phyloP scores from a whole-genome alignment of 2,329 filamentous ascomycete species.

The Torrubiellomyces zombiae region DNA sequence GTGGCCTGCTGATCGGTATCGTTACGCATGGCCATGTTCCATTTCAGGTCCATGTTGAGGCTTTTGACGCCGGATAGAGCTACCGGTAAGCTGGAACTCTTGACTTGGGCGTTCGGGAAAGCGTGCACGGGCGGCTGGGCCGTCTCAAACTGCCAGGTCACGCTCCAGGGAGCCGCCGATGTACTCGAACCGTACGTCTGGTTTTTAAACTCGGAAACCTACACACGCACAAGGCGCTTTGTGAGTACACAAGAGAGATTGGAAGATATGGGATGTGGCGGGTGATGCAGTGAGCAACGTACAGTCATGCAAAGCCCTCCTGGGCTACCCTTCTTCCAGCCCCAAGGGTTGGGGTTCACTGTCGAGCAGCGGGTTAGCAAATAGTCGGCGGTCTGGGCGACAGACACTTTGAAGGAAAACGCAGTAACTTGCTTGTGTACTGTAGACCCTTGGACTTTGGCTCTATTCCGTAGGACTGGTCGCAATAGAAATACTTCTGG shows the following conservation, averaged over 20 bases:
- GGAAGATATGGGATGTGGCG: constrained; percentile 1
- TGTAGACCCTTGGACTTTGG: constrained; percentile 24
- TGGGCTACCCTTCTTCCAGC: constrained; percentile 18
- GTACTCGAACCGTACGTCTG: constrained; percentile 28
- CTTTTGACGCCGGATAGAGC: constrained; percentile 19
- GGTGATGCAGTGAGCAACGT: constrained; percentile 11
- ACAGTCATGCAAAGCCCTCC: constrained; percentile 36
- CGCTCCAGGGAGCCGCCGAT: constrained; percentile 30
- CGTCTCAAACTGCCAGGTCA: constrained; percentile 31
- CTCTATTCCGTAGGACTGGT: constrained; percentile 26
- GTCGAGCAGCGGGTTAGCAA: constrained; percentile 3
- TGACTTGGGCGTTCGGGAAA: constrained; percentile 35
- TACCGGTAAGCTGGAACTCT: constrained; percentile 24
- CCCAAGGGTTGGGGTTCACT: constrained; percentile 43
- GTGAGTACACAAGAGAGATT: constrained; percentile 2
- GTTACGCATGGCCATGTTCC: constrained; percentile 30
- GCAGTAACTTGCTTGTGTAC: constrained; percentile 26
- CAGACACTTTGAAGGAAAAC: background rate
- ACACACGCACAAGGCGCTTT: no score
- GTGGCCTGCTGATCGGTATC: constrained; percentile 18
- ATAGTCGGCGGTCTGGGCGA: no score
- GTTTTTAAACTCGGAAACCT: constrained; percentile 34
- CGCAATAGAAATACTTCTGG: constrained; percentile 21
- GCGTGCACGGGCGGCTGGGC: constrained; percentile 29
- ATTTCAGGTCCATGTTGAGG: constrained; percentile 28